These are phyloP conservation scores for Leishmania tarentolae DNA, from an alignment of 208 protist genomes.

Conservation along the genomic window DNA sequence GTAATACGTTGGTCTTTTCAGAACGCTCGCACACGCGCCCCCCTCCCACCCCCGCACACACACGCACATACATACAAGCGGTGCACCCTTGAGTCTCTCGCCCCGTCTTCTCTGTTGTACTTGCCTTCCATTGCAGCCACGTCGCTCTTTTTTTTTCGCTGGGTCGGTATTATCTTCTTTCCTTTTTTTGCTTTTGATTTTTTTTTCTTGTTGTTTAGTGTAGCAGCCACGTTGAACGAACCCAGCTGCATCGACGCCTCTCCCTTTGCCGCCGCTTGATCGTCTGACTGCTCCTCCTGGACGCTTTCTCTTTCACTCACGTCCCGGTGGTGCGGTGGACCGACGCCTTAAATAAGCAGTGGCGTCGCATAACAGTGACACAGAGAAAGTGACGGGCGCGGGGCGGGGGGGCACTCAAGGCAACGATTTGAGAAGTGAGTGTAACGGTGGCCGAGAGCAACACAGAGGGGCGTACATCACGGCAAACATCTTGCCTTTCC, in stretches of 20 bases:
- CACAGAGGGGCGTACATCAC: background rate
- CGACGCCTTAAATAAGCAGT: background rate
- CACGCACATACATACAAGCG: background rate
- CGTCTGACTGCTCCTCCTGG: background rate
- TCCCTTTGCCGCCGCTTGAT: background rate
- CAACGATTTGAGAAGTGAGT: background rate
- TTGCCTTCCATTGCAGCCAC: background rate
- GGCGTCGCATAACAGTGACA: background rate
- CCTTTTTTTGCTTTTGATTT: background rate
- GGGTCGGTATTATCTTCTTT: background rate
- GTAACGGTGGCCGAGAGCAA: background rate
- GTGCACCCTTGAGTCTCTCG: background rate
- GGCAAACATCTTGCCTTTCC: background rate
- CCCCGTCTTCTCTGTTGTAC: background rate
- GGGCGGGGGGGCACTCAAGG: background rate
- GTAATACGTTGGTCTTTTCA: background rate
- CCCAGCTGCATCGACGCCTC: too few species aligned
- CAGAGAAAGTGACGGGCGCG: background rate
- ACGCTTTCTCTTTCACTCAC: conserved; percentile 5
- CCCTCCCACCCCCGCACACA: too few species aligned
- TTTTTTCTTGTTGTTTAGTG: background rate
- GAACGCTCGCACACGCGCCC: background rate
- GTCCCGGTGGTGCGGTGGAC: background rate
- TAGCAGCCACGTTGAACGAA: background rate
- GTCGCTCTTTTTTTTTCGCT: background rate